Conservation (phyloP, 225 moss, liverwort and hornwort species). For the Pseudoscleropodium purum region DNA sequence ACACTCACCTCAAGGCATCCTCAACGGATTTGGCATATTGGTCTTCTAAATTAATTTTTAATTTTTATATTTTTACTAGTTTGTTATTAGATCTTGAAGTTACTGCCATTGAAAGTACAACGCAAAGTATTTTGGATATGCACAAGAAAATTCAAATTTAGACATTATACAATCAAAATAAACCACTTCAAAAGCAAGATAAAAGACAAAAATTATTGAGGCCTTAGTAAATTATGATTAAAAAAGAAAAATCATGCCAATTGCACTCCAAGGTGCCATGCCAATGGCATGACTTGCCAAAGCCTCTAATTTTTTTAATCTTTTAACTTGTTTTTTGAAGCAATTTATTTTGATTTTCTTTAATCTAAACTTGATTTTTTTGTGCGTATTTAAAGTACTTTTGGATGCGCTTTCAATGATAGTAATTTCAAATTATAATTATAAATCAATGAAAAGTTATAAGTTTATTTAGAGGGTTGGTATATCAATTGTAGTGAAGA, state of each 20-base stretch:
- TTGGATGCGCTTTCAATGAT: too few species aligned
- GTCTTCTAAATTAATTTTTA: background rate
- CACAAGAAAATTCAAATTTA: background rate
- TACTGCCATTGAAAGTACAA: background rate
- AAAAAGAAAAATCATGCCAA: background rate
- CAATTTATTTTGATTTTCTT: too few species aligned
- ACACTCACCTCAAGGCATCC: background rate
- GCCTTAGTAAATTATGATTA: background rate
- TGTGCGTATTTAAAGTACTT: too few species aligned
- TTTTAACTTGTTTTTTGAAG: too few species aligned
- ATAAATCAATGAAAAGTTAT: fast-evolving
- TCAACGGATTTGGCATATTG: fast-evolving
- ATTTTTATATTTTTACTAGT: background rate
- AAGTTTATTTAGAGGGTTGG: too few species aligned
- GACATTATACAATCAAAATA: background rate
- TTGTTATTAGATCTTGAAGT: background rate
- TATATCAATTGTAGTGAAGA: too few species aligned
- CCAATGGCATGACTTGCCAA: background rate
- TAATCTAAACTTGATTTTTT: too few species aligned
- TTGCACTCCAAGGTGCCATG: background rate
- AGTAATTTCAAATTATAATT: too few species aligned
- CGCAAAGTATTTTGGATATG: background rate
- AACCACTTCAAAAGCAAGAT: fast-evolving
- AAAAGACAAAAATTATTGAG: background rate
- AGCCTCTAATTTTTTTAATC: background rate